Percentiles rank a stretch among this genome's conserved stretches.
These are phyloP conservation scores for Hyphopichia khmerensis DNA, from an alignment of 1,139 yeast species.

Conservation along the genomic window DNA sequence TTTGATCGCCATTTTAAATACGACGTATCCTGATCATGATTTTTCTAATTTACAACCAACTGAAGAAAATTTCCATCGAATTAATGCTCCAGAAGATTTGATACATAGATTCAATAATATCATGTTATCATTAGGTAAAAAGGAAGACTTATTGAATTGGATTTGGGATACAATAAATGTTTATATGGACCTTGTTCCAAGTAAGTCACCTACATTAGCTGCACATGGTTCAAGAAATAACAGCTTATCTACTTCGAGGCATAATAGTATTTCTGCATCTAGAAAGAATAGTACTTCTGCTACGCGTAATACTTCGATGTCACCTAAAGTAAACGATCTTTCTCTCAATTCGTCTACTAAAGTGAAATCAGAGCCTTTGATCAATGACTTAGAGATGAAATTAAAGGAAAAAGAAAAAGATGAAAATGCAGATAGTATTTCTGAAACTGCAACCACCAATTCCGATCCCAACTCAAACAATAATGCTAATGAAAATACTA, in stretches of 20 bases:
- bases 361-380: neutral
- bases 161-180: constrained; percentile 88
- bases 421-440: too few relatives aligned
- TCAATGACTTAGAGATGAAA: neutral
- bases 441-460: too few relatives aligned
- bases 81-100: constrained; percentile 52
- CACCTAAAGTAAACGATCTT: constrained; percentile 4
- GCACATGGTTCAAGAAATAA: constrained; percentile 28
- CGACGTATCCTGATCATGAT: constrained; percentile 95
- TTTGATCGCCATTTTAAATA: constrained; percentile 83
- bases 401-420: neutral
- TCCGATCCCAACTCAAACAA: neutral
- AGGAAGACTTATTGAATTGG: constrained; percentile 51
- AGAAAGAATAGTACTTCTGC: constrained; percentile 6
- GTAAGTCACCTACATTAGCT: constrained; percentile 22
- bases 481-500: neutral
- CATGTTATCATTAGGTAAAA: constrained; percentile 74
- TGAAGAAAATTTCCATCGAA: constrained; percentile 58
- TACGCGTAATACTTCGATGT: constrained; percentile 7
- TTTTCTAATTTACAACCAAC: constrained; percentile 85
- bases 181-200: constrained; percentile 68
- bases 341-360: constrained; percentile 3
- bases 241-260: constrained; percentile 24
- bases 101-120: constrained; percentile 77
- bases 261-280: constrained; percentile 20